Conservation (phyloP, 768 basidiomycete genomes). For the Suillus tomentosus region DNA sequence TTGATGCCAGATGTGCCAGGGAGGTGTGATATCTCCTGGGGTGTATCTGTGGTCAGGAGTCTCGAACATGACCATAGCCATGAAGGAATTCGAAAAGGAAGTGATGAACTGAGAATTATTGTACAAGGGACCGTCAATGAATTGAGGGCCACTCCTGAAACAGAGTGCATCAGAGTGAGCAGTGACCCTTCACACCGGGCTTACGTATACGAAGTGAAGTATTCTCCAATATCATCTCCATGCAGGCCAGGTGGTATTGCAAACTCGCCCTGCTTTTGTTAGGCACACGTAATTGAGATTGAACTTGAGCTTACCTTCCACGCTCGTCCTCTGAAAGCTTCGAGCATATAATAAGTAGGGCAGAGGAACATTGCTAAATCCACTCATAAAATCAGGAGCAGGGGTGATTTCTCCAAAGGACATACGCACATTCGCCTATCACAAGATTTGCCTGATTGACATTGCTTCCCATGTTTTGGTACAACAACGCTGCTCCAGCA, state of each 20-base stretch:
- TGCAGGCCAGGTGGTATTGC: conserved; percentile 34
- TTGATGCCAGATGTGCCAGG: conserved; percentile 21
- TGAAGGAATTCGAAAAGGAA: conserved; percentile 31
- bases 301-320: conserved; percentile 32
- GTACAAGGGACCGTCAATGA: conserved; percentile 16
- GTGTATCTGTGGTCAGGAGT: conserved; percentile 27
- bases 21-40: conserved; percentile 20
- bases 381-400: not conserved
- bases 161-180: not conserved
- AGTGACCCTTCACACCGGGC: conserved; percentile 9
- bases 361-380: conserved; percentile 31
- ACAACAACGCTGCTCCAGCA: conserved; percentile 27
- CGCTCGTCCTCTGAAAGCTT: conserved; percentile 22
- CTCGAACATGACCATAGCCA: conserved; percentile 23
- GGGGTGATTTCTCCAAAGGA: not conserved
- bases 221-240: conserved; percentile 40
- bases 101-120: conserved; percentile 31
- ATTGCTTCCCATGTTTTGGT: conserved; percentile 33
- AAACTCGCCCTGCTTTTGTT: conserved; percentile 23
- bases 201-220: conserved; percentile 39
- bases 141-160: conserved; percentile 7
- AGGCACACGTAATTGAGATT: conserved; percentile 18
- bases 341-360: conserved; percentile 23
- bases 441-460: conserved; percentile 36
- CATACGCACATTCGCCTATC: conserved; percentile 42